These are phyloP conservation scores for Colletotrichum sp. DNA, from an alignment of 2,329 filamentous ascomycete genomes.

Conservation along the genomic window DNA sequence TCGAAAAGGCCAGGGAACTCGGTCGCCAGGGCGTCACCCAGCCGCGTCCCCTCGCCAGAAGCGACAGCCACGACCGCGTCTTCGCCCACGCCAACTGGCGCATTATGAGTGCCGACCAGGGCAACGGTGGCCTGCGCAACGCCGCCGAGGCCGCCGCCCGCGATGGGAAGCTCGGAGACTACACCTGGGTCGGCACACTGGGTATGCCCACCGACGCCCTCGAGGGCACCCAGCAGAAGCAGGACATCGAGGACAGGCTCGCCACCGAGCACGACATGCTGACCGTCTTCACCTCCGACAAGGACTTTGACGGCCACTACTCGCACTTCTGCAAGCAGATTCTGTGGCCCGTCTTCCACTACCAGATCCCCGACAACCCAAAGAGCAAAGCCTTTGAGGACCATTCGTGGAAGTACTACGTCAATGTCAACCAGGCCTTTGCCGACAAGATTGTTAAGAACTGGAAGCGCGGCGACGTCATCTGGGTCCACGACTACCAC, in stretches of 20 bases:
- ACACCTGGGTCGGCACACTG: constrained; percentile 89
- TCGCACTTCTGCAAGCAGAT: constrained; percentile 98
- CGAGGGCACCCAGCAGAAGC: constrained; percentile 73
- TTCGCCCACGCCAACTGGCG: constrained; percentile 84
- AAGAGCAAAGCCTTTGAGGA: constrained; percentile 99
- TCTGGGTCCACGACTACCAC: constrained; percentile 98
- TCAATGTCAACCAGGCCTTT: constrained; percentile 90
- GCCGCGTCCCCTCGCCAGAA: constrained; percentile 55
- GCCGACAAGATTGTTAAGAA: constrained; percentile 88
- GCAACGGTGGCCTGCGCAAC: constrained; percentile 90
- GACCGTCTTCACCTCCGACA: constrained; percentile 85
- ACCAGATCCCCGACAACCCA: constrained; percentile 96
- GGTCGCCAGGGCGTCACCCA: constrained; percentile 64
- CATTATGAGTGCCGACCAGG: constrained; percentile 84
- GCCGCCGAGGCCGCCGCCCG: constrained; percentile 80
- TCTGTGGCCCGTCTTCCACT: constrained; percentile 97
- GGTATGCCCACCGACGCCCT: constrained; percentile 94
- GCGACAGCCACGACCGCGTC: constrained; percentile 69
- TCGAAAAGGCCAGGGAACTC: constrained; percentile 63
- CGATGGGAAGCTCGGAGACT: constrained; percentile 72
- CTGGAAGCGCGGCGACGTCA: constrained; percentile 91
- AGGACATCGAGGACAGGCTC: constrained; percentile 82
- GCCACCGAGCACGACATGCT: constrained; percentile 83
- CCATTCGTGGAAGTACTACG: constrained; percentile 95
- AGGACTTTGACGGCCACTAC: constrained; percentile 94